Base-by-base conservation (phyloP, 129 eudicot species). In the Solidago caesia region DNA sequence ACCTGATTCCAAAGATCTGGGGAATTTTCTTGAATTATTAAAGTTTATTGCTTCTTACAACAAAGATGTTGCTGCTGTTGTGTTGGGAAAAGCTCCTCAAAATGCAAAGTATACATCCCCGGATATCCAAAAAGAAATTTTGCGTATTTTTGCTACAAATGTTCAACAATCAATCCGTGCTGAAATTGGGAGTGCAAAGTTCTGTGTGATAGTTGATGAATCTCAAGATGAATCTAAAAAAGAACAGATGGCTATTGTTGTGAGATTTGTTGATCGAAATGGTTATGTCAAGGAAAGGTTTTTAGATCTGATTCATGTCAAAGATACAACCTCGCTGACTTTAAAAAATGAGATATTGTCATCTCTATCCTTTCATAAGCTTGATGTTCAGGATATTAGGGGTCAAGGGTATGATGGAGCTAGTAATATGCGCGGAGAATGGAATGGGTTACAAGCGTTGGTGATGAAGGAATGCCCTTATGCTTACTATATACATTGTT, bases 321-420 rank as follows among this genome's bases (percentile, higher is more conserved):
- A 4, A 58, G 64, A 58, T 16, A 58, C 64, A 25, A 58, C 4
- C 21, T 11, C 14, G 1, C 26, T 58, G 2, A 21, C 41, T 58
- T 58, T 58, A 58, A 58, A 58, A 58, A 58, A 21, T 58, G 64
- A 58, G 39, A 29, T 25, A 62, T 29, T 62, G 8, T 44, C 14
- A 4, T 66, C 39, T 5, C 44, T 66, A 44, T 66, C 71, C 15
- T 44, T 13, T 65, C 70, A 42, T 44, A 65, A 43, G 29, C 53
- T 65, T 42, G 52, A 44, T 65, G 53, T 65, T 65, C 33, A 65
- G 15, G n/a, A 65, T 15, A 43, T 65, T 42, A 11, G 70, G 29
- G 70, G 70, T 42, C 53, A 65, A 65, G 53, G 53, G 14, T 65
- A 65, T 15, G 70, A 43, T 15, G 33, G 53, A 65, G 70, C 70